Evolutionary conservation across 257 asterid genomes (phyloP), one percentile per base, ranked within the genome.

Genomic region (Apocynum venetum): DNA sequence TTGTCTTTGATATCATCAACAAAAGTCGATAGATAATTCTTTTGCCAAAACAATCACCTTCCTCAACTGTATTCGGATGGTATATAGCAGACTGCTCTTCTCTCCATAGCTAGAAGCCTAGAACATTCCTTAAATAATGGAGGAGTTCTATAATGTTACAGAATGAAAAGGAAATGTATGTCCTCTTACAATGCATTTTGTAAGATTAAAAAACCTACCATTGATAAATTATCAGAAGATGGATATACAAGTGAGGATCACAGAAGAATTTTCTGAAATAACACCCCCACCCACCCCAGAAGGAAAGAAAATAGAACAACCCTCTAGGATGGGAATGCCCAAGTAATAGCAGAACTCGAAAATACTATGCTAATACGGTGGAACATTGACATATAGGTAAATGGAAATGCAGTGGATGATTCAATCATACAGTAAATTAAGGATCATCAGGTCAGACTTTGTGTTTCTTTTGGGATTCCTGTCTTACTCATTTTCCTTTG

Each of bases 161-260:
- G 20, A 64, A 64, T 36, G 20, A 63, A 63, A 1, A 2, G 20
- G n/a, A 40, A 66, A 40, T 15, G 25, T 66, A 38, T 13, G n/a
- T 43, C 40, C 14, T 2, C 4, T 66, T 38, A 17, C 71, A 66
- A 17, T 40, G 63, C 71, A 13, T 25, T 66, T 14, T 40, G 12
- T 3, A 66, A 40, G 71, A 66, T 17, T 15, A 4, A 66, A 66
- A 51, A 66, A 66, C 51, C 47, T 65, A 38, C 17, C 2, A 38
- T 12, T 38, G 47, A n/a, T 65, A 65, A 40, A 60, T 60, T 60
- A 60, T 60, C 63, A 56, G 40, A 60, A 60, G 66, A 60, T 36
- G 47, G 48, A 65, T 66, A 40, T 66, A 66, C 71, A 66, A 66
- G 49, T 41, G 71, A 64, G 71, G 71, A 65, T 65, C 47, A 38